A percentile compares a stretch with the other conserved stretches of the same genome.
phyloP scores from a whole-genome alignment of 768 basidiomycete species.

The Gelatoporia subvermispora region DNA sequence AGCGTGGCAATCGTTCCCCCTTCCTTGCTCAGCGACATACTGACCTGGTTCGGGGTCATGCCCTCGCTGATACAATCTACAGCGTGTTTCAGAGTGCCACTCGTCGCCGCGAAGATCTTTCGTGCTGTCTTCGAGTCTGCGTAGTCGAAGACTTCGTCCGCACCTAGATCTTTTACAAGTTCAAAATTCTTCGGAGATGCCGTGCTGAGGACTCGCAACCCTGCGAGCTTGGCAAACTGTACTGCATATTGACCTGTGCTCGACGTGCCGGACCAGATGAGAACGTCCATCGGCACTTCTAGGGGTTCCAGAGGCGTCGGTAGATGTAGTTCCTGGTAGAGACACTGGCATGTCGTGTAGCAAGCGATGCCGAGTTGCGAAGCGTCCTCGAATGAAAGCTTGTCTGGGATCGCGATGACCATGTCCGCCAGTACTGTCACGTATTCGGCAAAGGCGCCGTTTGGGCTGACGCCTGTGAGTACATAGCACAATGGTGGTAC shows the following conservation, averaged over 20 bases:
- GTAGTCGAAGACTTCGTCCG: constrained; percentile 22
- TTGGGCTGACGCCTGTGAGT: too few relatives aligned
- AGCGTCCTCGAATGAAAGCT: constrained; percentile 4
- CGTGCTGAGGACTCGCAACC: constrained; percentile 24
- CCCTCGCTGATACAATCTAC: constrained; percentile 11
- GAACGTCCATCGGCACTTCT: not conserved
- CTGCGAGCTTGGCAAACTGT: constrained; percentile 23
- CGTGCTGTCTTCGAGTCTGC: constrained; percentile 7
- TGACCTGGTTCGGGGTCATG: constrained; percentile 3
- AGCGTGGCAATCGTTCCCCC: constrained; percentile 3
- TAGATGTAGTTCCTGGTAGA: too few relatives aligned
- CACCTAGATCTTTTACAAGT: constrained; percentile 30
- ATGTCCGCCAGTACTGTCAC: constrained; percentile 9
- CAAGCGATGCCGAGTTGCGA: constrained; percentile 1
- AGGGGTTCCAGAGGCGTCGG: not conserved
- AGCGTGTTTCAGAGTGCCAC: constrained; percentile 7
- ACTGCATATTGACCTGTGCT: constrained; percentile 8
- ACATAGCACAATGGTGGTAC: too few relatives aligned
- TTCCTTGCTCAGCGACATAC: constrained; percentile 2
- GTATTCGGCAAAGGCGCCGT: constrained; percentile 20
- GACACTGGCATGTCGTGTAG: too few relatives aligned
- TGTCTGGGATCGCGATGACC: constrained; percentile 5
- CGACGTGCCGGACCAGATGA: constrained; percentile 24
- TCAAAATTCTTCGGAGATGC: constrained; percentile 28
- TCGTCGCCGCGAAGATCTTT: constrained; percentile 11